Base-by-base conservation (phyloP, 306 rosid species). In the Chamaecrista fasciculata region DNA sequence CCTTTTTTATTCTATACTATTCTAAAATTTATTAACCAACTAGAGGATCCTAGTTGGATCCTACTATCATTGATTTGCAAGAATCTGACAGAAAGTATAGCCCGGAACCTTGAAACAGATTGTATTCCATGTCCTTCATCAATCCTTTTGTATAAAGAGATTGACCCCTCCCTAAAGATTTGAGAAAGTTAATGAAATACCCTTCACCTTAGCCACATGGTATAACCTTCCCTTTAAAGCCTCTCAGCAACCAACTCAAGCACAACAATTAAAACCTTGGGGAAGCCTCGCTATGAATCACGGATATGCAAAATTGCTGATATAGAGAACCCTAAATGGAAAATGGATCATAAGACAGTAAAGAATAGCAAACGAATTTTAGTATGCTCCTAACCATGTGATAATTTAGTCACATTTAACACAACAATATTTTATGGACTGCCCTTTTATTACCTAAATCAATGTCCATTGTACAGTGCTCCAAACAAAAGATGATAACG, bases 171-270 rank as follows among this genome's bases (percentile, higher is more conserved):
- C 15, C 20, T 14, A 15, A 57, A 28, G 12, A 31, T 26, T 26
- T 26, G 28, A 15, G 34, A 56, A 50, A 26, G 23, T 6, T 16
- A 37, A 48, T 9, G 52, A 37, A 44, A 37, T 14, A 50, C 37
- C 34, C 8, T 15, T 53, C 40, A 19, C 64, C 50, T 40, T 7
- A 10, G 44, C 46, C 19, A 6, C 43, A 61, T 14, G 34, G 18
- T 8, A 50, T 21, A 72, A 39, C 20, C 31, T 19, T 53, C 34
- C 25, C 16, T 53, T 48, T 39, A 25, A 37, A 44, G 78, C 67
- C 26, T 43, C 43, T 24, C 51, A 33, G 43, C 9, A 66, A 74
- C 44, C 21, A 75, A 49, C 69, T 39, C 67, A 67, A 25, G 53
- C 24, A 58, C 34, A 49, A 47, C 11, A 16, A 44, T 34, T 10